phyloP scores from a whole-genome alignment of 1,284 basidiomycete genomes.

The Rhodotorula sp. region DNA sequence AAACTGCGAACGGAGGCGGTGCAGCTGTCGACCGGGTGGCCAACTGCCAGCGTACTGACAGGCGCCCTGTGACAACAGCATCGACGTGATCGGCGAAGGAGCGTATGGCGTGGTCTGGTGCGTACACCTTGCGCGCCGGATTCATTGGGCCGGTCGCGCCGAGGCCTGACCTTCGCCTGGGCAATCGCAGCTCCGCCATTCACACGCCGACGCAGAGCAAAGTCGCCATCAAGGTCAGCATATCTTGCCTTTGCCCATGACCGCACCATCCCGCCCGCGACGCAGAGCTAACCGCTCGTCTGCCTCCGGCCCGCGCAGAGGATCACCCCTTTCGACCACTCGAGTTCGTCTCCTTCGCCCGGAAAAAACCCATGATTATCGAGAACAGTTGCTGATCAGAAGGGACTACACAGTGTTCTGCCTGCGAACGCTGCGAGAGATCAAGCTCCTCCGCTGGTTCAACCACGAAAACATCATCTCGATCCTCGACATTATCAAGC shows the following conservation, averaged over 20 bases:
- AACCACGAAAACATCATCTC: constrained; percentile 96
- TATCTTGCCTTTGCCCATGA: too few relatives aligned
- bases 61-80: constrained; percentile 4
- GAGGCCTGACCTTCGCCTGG: not conserved
- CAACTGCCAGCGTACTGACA: not conserved
- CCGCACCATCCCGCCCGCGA: not conserved
- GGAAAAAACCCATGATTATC: too few relatives aligned
- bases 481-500: constrained; percentile 91
- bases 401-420: constrained; percentile 54
- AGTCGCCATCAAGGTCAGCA: constrained; percentile 43
- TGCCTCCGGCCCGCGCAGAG: constrained; percentile 60
- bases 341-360: constrained; percentile 58
- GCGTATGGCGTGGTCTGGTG: constrained; percentile 74
- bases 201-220: constrained; percentile 41
- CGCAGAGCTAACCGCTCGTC: constrained; percentile 41
- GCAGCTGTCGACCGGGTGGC: not conserved
- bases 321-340: constrained; percentile 81
- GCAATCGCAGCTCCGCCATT: constrained; percentile 35
- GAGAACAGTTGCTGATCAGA: not conserved
- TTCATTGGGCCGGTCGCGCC: not conserved
- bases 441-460: constrained; percentile 87
- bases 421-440: constrained; percentile 77
- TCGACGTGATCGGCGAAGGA: constrained; percentile 87
- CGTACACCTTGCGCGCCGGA: constrained; percentile 16
- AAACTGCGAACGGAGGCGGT: not conserved